A percentile compares a stretch with the other conserved stretches of the same genome.
These are phyloP conservation scores for Udeniomyces megalosporus DNA, from an alignment of 768 basidiomycete species.

Conservation along the genomic window DNA sequence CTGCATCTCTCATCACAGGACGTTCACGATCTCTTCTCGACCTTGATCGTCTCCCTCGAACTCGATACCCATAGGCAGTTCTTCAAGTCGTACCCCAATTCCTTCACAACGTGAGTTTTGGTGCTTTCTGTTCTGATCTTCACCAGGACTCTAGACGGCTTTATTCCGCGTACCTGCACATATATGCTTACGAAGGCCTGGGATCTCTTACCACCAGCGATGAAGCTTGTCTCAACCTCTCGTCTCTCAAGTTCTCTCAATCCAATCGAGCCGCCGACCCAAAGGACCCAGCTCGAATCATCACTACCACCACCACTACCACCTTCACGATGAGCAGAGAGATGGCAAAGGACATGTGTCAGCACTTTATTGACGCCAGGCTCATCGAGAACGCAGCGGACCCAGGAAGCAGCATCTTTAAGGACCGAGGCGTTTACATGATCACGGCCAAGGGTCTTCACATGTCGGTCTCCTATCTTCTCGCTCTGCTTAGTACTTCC, in stretches of 20 bases:
- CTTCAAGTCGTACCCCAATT: conserved; percentile 85
- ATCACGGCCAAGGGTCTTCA: conserved; percentile 96
- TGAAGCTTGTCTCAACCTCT: conserved; percentile 82
- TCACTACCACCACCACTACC: conserved; percentile 97
- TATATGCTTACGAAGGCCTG: too few relatives aligned
- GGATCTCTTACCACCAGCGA: conserved; percentile 42
- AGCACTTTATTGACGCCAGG: conserved; percentile 98
- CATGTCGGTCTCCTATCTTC: conserved; percentile 37
- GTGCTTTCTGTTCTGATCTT: neutral
- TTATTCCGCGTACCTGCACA: too few relatives aligned
- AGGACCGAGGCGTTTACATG: conserved; percentile 89
- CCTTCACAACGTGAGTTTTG: conserved; percentile 74
- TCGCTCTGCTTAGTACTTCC: neutral
- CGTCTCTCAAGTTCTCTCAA: conserved; percentile 94
- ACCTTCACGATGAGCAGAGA: conserved; percentile 99
- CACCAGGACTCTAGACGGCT: too few relatives aligned
- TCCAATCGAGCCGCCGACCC: conserved; percentile 97
- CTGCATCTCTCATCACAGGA: conserved; percentile 43
- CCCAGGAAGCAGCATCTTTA: conserved; percentile 73
- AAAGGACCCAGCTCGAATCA: conserved; percentile 89
- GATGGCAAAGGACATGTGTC: conserved; percentile 99
- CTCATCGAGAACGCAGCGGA: conserved; percentile 94
- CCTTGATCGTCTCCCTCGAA: conserved; percentile 81
- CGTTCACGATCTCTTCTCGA: conserved; percentile 94
- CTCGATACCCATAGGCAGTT: conserved; percentile 82